phyloP scores from a whole-genome alignment of 257 asterid genomes.

The Jacaranda mimosifolia region DNA sequence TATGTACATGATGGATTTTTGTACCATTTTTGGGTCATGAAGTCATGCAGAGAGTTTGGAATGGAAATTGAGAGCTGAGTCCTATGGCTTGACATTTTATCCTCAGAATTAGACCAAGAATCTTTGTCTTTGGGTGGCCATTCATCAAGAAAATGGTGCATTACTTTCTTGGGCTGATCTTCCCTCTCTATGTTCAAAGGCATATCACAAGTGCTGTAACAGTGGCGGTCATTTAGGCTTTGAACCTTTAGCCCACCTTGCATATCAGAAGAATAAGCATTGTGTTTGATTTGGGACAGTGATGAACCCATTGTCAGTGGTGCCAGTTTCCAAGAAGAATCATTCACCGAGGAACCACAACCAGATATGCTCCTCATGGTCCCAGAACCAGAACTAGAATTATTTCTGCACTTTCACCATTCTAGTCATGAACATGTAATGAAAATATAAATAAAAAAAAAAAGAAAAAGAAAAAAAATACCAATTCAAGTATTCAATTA shows the following conservation, averaged over 20 bases:
- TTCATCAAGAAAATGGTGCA: constrained; percentile 95
- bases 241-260: constrained; percentile 46
- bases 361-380: too few species aligned
- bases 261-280: constrained; percentile 37
- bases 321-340: constrained; percentile 58
- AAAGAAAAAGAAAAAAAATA: neutral
- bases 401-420: constrained; percentile 21
- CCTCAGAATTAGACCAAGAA: constrained; percentile 54
- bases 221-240: constrained; percentile 39
- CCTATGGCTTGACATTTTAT: constrained; percentile 47
- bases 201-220: constrained; percentile 9
- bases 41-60: constrained; percentile 76
- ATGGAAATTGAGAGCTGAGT: constrained; percentile 76
- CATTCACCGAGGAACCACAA: neutral
- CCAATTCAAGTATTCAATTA: neutral
- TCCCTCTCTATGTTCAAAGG: constrained; percentile 34
- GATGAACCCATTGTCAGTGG: constrained; percentile 64
- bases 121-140: constrained; percentile 67
- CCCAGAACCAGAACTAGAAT: constrained; percentile 45
- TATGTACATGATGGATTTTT: neutral
- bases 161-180: constrained; percentile 72
- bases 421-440: too few species aligned
- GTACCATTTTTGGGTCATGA: constrained; percentile 71
- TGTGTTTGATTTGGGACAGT: constrained; percentile 52
- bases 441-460: too few species aligned